Evolutionary conservation across 1,284 basidiomycete genomes (phyloP).

Genomic region (Puccinia brachypodii): DNA sequence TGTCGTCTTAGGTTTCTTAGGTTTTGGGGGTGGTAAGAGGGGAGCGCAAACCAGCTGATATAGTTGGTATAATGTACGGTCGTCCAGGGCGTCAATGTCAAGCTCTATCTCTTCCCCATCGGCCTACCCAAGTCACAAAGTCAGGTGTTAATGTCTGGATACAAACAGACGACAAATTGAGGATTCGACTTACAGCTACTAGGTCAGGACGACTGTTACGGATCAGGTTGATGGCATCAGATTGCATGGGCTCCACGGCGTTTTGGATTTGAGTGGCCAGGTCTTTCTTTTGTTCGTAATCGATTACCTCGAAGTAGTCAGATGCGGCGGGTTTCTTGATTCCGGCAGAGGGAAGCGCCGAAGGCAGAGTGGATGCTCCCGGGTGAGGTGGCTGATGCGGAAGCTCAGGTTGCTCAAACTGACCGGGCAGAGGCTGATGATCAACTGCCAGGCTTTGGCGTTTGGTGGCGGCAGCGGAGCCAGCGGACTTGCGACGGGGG

Average conservation of each 20-base stretch:
- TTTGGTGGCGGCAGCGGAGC: neutral
- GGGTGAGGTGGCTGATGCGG: constrained; percentile 48
- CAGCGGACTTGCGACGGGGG: constrained; percentile 9
- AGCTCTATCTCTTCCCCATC: constrained; percentile 94
- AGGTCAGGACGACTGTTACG: constrained; percentile 74
- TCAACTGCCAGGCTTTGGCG: constrained; percentile 7
- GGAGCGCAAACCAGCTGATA: constrained; percentile 85
- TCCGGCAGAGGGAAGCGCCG: neutral
- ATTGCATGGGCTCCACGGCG: constrained; percentile 73
- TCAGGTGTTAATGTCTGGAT: constrained; percentile 50
- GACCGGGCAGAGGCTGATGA: neutral
- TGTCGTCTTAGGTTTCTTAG: constrained; percentile 10
- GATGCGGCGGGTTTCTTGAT: too few relatives aligned
- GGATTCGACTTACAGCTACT: constrained; percentile 69
- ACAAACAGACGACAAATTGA: neutral
- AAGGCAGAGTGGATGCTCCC: constrained; percentile 52
- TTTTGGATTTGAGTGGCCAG: constrained; percentile 83
- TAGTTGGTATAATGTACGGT: constrained; percentile 77
- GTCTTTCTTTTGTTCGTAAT: constrained; percentile 93
- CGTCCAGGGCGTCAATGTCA: constrained; percentile 85
- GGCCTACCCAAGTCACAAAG: constrained; percentile 59
- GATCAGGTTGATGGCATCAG: constrained; percentile 85
- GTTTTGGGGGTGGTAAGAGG: constrained; percentile 58
- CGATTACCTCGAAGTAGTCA: constrained; percentile 68
- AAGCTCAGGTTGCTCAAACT: constrained; percentile 14